A percentile compares a stretch with the other conserved stretches of the same genome.
Evolutionary conservation across 257 asterid genomes (phyloP).

Genomic region (Solanum bukasovii): DNA sequence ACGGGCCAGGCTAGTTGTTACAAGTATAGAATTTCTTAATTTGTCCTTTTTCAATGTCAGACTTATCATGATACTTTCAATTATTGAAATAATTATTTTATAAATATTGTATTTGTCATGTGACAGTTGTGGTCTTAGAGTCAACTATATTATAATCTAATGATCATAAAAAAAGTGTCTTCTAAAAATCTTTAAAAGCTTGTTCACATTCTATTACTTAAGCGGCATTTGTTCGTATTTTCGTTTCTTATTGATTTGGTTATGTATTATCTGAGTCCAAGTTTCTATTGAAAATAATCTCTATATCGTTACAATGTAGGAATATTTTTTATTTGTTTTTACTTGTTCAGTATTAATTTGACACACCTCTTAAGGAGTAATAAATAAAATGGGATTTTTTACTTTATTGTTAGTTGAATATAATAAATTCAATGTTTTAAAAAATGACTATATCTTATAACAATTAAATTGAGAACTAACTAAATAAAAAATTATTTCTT

Average conservation of each 20-base stretch:
- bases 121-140: background rate
- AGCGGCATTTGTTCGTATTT: background rate
- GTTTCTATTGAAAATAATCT: background rate
- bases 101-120: background rate
- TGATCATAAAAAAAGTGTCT: background rate
- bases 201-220: background rate
- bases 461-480: background rate
- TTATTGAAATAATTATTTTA: background rate
- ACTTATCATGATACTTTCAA: background rate
- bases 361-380: fast-evolving
- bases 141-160: background rate
- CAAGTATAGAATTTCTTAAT: background rate
- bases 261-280: background rate
- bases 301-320: fast-evolving
- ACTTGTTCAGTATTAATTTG: fast-evolving
- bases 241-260: background rate
- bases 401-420: background rate
- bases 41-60: background rate
- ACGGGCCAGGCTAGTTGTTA: background rate
- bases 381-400: background rate
- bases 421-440: background rate
- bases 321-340: background rate
- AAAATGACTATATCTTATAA: background rate
- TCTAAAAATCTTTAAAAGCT: background rate
- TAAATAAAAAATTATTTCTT: background rate